These are phyloP conservation scores for Tetracentron sinense DNA, from an alignment of 164 flowering plant species.

Conservation along the genomic window DNA sequence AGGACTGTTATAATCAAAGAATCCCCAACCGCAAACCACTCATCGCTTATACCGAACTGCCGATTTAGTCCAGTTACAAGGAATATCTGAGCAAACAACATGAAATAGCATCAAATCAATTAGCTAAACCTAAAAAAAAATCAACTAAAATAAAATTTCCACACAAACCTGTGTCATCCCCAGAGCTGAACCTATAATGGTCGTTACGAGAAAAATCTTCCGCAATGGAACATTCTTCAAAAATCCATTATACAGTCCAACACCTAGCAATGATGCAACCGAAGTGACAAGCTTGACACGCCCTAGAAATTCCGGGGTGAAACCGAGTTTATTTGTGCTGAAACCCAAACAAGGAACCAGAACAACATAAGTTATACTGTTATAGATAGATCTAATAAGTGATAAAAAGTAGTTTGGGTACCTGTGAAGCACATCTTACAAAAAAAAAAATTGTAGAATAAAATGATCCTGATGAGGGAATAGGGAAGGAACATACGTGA, in stretches of 20 bases:
- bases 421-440: neutral
- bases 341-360: conserved; percentile 15
- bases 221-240: conserved; percentile 74
- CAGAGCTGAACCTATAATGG: conserved; percentile 70
- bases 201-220: conserved; percentile 80
- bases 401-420: neutral
- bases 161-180: conserved; percentile 90
- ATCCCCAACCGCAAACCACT: conserved; percentile 98
- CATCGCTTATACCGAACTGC: conserved; percentile 85
- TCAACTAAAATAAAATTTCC: neutral
- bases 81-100: conserved; percentile 40
- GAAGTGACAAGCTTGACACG: conserved; percentile 97
- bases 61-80: conserved; percentile 92
- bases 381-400: no score
- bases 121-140: neutral
- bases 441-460: neutral
- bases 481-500: conserved; percentile 59
- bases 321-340: conserved; percentile 92
- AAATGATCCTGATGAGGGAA: neutral
- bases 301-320: conserved; percentile 96
- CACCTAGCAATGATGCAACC: conserved; percentile 87
- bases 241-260: conserved; percentile 93
- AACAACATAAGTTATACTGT: neutral
- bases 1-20: conserved; percentile 89
- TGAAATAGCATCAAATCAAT: neutral